Evolutionary conservation across 164 flowering plant genomes (phyloP).

Genomic region (Nymphaea thermarum): DNA sequence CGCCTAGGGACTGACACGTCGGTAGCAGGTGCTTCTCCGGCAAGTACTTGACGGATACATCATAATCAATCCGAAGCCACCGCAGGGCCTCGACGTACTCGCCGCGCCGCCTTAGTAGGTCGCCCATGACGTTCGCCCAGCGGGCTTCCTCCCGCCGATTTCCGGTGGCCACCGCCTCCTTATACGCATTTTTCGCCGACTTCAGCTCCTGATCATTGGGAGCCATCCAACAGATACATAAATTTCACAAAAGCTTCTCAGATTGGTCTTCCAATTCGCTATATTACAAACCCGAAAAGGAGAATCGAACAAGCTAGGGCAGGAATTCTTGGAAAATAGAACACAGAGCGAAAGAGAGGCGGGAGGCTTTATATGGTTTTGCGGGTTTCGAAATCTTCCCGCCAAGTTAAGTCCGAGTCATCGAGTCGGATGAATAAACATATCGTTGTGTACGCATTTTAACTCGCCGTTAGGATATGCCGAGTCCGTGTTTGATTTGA

Average conservation of each 20-base stretch:
- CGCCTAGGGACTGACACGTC: constrained; percentile 91
- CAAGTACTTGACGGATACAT: constrained; percentile 48
- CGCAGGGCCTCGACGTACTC: constrained; percentile 79
- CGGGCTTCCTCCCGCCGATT: constrained; percentile 81
- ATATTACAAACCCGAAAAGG: background rate
- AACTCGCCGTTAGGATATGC: too few relatives aligned
- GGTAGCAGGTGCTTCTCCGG: constrained; percentile 69
- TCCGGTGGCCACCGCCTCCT: constrained; percentile 48
- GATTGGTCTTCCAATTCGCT: background rate
- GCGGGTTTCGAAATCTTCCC: background rate
- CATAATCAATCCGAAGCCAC: constrained; percentile 84
- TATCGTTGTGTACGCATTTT: too few relatives aligned
- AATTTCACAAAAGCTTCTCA: background rate
- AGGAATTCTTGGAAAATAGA: background rate
- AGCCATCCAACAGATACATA: constrained; percentile 4
- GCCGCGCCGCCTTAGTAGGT: constrained; percentile 66
- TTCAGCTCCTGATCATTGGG: constrained; percentile 34
- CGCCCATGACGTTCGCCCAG: constrained; percentile 89
- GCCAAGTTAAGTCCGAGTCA: background rate
- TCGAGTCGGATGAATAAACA: too few relatives aligned
- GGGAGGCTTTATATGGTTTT: background rate
- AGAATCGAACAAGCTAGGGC: background rate
- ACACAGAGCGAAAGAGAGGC: background rate
- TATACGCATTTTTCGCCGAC: constrained; percentile 61
- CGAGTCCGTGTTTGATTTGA: too few relatives aligned